These are phyloP conservation scores for Cystobasidium sp. DNA, from an alignment of 1,284 basidiomycete species.

Conservation along the genomic window DNA sequence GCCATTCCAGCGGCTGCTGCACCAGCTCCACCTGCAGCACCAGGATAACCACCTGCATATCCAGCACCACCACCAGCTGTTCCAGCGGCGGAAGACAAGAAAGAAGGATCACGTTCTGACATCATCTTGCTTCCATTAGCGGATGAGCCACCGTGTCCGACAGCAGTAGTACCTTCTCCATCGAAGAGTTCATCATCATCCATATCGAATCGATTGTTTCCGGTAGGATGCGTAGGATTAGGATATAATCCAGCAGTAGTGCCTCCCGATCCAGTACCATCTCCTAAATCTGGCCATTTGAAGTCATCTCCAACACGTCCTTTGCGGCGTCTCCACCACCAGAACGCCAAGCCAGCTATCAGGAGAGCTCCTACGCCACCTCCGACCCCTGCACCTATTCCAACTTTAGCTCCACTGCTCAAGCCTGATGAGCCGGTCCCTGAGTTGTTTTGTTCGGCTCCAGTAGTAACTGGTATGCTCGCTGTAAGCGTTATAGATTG, in stretches of 20 bases:
- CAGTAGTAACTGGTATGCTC: conserved; percentile 3
- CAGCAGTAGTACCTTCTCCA: conserved; percentile 21
- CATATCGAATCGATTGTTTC: conserved; percentile 44
- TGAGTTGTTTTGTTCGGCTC: conserved; percentile 2
- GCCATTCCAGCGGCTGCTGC: conserved; percentile 22
- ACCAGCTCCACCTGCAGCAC: conserved; percentile 9
- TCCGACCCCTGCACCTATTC: conserved; percentile 38
- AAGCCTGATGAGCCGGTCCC: conserved; percentile 25
- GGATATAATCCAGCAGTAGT: conserved; percentile 38
- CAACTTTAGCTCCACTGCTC: conserved; percentile 30
- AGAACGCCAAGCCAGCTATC: conserved; percentile 15
- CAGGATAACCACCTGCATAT: conserved; percentile 31
- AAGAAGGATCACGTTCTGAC: conserved; percentile 39
- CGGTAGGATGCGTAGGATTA: conserved; percentile 40
- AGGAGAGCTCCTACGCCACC: conserved; percentile 18
- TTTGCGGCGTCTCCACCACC: conserved; percentile 33
- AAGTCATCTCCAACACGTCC: conserved; percentile 40
- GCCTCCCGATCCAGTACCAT: conserved; percentile 40
- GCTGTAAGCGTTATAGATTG: conserved; percentile 37
- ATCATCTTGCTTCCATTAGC: conserved; percentile 33
- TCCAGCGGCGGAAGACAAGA: conserved; percentile 41
- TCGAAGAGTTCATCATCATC: conserved; percentile 42
- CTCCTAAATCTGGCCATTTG: conserved; percentile 43
- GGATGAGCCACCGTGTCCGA: conserved; percentile 11
- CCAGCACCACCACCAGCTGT: conserved; percentile 33